A percentile compares a stretch with the other conserved stretches of the same genome.
These are phyloP conservation scores for Parasitella parasitica DNA, from an alignment of 371 early-diverging fungal genomes.

Conservation along the genomic window DNA sequence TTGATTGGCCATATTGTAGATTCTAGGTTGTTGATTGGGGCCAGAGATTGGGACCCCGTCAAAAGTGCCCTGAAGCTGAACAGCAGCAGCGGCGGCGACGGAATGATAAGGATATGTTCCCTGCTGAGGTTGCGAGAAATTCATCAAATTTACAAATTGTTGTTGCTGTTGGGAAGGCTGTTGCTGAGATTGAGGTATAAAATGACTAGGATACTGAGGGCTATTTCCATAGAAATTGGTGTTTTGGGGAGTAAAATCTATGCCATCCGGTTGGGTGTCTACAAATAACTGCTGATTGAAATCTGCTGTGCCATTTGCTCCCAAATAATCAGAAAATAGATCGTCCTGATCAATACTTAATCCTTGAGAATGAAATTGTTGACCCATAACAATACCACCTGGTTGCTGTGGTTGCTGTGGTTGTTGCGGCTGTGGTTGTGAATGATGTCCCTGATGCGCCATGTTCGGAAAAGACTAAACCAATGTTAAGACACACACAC, in stretches of 20 bases:
- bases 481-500: background rate
- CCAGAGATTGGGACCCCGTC: conserved; percentile 26
- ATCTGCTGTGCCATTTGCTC: background rate
- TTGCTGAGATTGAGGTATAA: conserved; percentile 14
- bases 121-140: conserved; percentile 1
- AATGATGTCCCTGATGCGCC: conserved; percentile 6
- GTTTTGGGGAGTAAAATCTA: background rate
- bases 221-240: conserved; percentile 12
- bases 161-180: conserved; percentile 9
- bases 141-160: conserved; percentile 10
- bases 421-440: conserved; percentile 7
- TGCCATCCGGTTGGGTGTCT: background rate
- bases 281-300: conserved; percentile 13
- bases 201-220: conserved; percentile 23
- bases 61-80: conserved; percentile 23
- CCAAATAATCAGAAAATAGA: conserved; percentile 1
- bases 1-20: conserved; percentile 19
- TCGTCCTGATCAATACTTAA: conserved; percentile 8
- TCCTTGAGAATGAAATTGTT: background rate
- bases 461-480: background rate
- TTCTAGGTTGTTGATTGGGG: conserved; percentile 20
- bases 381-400: conserved; percentile 8
- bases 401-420: conserved; percentile 11
- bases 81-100: background rate
- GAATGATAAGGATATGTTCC: background rate